phyloP scores from a whole-genome alignment of 176 grass and related monocot species.

The Triticum timopheevii region DNA sequence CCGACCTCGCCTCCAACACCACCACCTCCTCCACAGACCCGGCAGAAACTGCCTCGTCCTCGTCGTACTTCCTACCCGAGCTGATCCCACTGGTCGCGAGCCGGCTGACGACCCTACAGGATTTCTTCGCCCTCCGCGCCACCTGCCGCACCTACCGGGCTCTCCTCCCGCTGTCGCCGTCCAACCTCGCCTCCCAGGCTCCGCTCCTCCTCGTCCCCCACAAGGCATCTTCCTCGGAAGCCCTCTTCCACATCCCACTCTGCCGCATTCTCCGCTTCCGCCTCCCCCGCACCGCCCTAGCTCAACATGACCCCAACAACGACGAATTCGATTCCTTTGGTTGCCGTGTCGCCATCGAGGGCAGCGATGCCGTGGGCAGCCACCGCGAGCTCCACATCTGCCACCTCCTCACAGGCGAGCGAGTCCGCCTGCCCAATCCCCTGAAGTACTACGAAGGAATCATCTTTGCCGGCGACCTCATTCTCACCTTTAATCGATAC shows the following conservation, averaged over 20 bases:
- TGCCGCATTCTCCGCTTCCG: slow-evolving; percentile 38
- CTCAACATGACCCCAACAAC: not conserved
- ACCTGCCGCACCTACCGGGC: slow-evolving; percentile 47
- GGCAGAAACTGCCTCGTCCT: slow-evolving; percentile 6
- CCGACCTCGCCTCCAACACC: not conserved
- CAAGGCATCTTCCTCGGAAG: slow-evolving; percentile 40
- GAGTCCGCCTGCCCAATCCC: no score
- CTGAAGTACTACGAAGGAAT: no score
- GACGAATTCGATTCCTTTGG: slow-evolving; percentile 43
- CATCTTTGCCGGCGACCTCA: no score
- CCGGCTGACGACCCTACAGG: slow-evolving; percentile 47
- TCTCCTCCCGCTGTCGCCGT: slow-evolving; percentile 19
- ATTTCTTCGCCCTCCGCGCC: slow-evolving; percentile 43
- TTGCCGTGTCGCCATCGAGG: slow-evolving; percentile 28
- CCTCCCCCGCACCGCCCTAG: slow-evolving; percentile 35
- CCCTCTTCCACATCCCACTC: slow-evolving; percentile 47
- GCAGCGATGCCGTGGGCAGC: no score
- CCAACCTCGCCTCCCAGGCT: slow-evolving; percentile 41
- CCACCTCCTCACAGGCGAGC: no score
- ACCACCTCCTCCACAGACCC: not conserved
- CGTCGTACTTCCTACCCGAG: slow-evolving; percentile 26
- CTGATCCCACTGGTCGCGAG: slow-evolving; percentile 28
- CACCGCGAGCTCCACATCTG: no score
- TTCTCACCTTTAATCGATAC: no score
- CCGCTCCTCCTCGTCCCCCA: slow-evolving; percentile 47